Base-by-base conservation (phyloP, 352 stramenopile genomes). In the Phytophthora megakarya region DNA sequence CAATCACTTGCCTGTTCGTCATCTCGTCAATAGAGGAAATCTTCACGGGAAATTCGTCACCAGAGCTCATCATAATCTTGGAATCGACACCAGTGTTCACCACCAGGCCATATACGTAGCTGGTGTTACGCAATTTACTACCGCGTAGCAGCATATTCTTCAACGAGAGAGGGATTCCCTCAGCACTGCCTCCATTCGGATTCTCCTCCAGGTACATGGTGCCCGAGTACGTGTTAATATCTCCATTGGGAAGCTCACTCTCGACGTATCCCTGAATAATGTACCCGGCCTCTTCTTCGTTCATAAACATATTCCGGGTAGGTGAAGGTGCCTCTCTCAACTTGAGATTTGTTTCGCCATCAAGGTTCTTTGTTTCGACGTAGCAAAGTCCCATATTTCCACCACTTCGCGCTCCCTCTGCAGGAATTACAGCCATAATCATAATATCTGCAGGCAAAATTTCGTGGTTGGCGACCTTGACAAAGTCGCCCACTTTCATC, bases 61-160 rank as follows among this genome's bases (percentile, higher is more conserved):
- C 84, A 3, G 86, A 92, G 60, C 84, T 97, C 86, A 93, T 92
- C 81, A 96, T 96, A 49, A 98, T 96, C 68, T 98, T 98, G 6
- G 79, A 83, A 53, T 98, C 93, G 26, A 96, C 73, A 22, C 93
- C 93, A 7, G 92, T 98, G 69, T 98, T 98, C 10, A 98, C 76
- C 5, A 98, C 96, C 7, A 98, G 59, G 0, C 93, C 95, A 30
- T 95, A 95, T 5, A 89, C 81, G 33, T 56, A 96, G 25, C 88
- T 88, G 8, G 93, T 98, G 61, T 97, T 97, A 5, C 93, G 84
- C 6, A 98, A 54, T 50, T 94, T 87, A 67, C 89, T 95, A 9
- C 92, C 93, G 9, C 93, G 86, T 49, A 97, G 75, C 5, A 98
- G 70, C 68, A 98, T 90, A 65, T 98, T 97, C 52, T 95, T 92